phyloP scores from a whole-genome alignment of 306 rosid genomes.

The Rosa multiflora region DNA sequence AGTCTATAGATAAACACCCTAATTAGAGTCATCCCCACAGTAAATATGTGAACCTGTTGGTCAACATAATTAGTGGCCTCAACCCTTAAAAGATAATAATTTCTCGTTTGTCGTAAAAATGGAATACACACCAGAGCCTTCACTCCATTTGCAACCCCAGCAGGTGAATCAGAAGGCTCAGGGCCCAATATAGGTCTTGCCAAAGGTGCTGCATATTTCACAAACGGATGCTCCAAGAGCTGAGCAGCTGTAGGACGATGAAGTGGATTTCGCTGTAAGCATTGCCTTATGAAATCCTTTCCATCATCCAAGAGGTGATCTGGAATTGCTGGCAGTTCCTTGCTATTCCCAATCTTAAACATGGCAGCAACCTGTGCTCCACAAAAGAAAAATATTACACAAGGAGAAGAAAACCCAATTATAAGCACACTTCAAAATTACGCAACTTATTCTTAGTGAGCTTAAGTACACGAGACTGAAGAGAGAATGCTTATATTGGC shows the following conservation, averaged over 20 bases:
- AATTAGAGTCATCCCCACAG: background rate
- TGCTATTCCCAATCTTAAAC: conserved; percentile 87
- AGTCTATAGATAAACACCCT: background rate
- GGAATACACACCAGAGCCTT: conserved; percentile 58
- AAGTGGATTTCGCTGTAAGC: conserved; percentile 76
- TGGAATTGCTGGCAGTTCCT: conserved; percentile 77
- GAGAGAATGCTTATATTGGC: conserved; percentile 2
- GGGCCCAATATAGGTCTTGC: conserved; percentile 57
- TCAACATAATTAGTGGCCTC: background rate
- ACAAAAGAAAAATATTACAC: conserved; percentile 33
- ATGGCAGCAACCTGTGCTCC: conserved; percentile 79
- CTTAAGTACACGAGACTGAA: background rate
- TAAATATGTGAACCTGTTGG: background rate
- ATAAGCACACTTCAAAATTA: background rate
- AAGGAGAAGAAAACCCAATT: conserved; percentile 13
- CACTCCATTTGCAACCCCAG: conserved; percentile 60
- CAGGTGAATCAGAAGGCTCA: conserved; percentile 49
- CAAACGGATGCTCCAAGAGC: conserved; percentile 92
- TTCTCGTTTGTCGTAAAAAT: background rate
- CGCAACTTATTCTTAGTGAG: background rate
- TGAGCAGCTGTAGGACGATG: conserved; percentile 68
- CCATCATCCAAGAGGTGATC: conserved; percentile 82
- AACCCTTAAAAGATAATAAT: background rate
- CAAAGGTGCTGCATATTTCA: conserved; percentile 60
- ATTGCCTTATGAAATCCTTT: conserved; percentile 68